These are phyloP conservation scores for Scutellaria minor DNA, from an alignment of 257 asterid genomes.

Conservation along the genomic window DNA sequence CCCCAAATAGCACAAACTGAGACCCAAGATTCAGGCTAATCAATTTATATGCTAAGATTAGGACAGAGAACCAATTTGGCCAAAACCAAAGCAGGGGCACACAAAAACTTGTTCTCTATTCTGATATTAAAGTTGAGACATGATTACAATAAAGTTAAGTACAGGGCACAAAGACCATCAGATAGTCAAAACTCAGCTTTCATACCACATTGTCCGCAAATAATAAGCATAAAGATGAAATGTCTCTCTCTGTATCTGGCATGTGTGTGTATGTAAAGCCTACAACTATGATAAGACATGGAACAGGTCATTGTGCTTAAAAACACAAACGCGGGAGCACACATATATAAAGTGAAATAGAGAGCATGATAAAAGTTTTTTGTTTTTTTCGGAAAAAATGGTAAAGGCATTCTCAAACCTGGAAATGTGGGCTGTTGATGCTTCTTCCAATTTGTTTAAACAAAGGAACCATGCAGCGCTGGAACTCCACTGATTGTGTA, in stretches of 20 bases:
- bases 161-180: not conserved
- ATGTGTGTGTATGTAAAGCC: not conserved
- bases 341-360: not conserved
- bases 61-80: not conserved
- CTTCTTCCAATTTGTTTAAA: conserved; percentile 81
- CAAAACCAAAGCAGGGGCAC: not conserved
- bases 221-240: not conserved
- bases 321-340: not conserved
- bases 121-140: not conserved
- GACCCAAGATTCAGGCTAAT: conserved; percentile 4
- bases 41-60: conserved; percentile 8
- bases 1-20: conserved; percentile 14
- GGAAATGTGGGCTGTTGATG: conserved; percentile 91
- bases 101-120: conserved; percentile 2
- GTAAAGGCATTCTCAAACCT: conserved; percentile 51
- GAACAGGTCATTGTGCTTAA: not conserved
- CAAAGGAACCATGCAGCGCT: conserved; percentile 85
- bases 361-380: conserved; percentile 20
- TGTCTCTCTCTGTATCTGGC: not conserved
- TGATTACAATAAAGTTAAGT: not conserved
- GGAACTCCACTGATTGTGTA: conserved; percentile 79
- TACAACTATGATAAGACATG: conserved; percentile 17
- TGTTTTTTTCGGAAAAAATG: not conserved
- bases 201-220: not conserved
- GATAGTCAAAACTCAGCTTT: not conserved